Evolutionary conservation across 2,329 filamentous ascomycete species (phyloP), one percentile per base, ranked within the genome.

Genomic region (Gnomoniopsis sp.): DNA sequence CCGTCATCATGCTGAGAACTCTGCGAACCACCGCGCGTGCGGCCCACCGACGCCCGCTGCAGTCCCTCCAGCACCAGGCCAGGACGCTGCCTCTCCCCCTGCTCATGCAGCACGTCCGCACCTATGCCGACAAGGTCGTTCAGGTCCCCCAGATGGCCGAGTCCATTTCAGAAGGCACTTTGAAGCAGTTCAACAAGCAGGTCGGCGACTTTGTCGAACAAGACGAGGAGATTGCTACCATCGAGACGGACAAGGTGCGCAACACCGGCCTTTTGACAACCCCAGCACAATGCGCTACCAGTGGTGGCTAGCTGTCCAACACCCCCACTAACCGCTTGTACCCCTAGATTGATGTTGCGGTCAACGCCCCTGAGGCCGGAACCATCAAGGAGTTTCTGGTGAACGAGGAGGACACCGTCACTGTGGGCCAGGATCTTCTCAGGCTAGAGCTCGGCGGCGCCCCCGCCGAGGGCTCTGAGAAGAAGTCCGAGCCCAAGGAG

Each of bases 111-210:
- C 83, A 86, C 68, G 78, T 84, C 55, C 82, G 85, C 65, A 80
- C 68, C 65, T 88, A 88, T 70, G 93, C 93, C 72, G 91, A 96
- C 71, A 88, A 85, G 66, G 78, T 93, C 64, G 87, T 99, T 74
- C 93, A 98, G 78, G 95, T 98, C 66, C 95, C 95, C 36, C 86
- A 95, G 72, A 98, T 99, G 95, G 95, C 95, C 64, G 95, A 99
- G 77, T 98, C 95, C 52, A 98, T 99, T 74, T 96, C 91, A 48
- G 95, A 99, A 76, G 95, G 95, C 62, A 99, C 95, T 22, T 75
- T 99, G 70, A 97, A 96, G 79, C 92, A 96, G 72, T 98, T 93
- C 81, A 89, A 86, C 69, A 98, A 98, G 74, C 74, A 93, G 77
- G 80, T 97, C 67, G 95, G 95, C 69, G 95, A 99, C 73, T 93